Evolutionary conservation across 176 grass and related monocot genomes (phyloP), one percentile per base, ranked within the genome.

Genomic region (Olyra latifolia): DNA sequence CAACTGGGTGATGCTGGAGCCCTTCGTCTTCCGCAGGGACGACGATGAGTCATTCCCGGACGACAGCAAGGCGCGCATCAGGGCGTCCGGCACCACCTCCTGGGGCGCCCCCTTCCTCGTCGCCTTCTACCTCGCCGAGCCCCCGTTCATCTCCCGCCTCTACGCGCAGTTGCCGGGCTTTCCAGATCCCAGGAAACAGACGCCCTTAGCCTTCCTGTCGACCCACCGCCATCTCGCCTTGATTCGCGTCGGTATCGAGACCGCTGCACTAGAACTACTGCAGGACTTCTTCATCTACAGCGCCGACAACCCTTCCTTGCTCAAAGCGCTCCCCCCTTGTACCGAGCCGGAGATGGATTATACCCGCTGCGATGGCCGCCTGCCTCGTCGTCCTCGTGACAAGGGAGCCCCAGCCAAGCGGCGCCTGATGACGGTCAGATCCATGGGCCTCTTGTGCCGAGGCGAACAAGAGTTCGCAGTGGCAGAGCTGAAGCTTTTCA

Each of bases 1-100:
- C 15, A 43, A 15, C 65, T 81, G 80, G 68, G 12, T 40, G 42
- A 49, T 62, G 43, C 29, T 82, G 29, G 69, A 82, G 43, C 56
- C 0, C 29, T 40, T 52, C 68, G 20, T 72, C 56, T 72, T 72
- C 55, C 44, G 56, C 24, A 7, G 43, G 29, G 44, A 82, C 44
- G n/a, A 63, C 29, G 8, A 82, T 4, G 1, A 4, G 13, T 50
- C 56, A 0, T 73, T 81, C 30, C 44, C 28, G 3, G 41, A 81
- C 54, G 53, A 46, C 1, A 35, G 17, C 53, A 27, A 39, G 43
- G 30, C 44, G 2, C 68, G 56, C 43, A 28, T 63, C 44, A n/a
- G 69, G 20, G 56, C 68, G 0, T 63, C 28, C 2, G 80, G 14
- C 43, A 40, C 9, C 68, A 73, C 69, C 29, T 52, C 69, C 13